Evolutionary conservation across 2,329 filamentous ascomycete genomes (phyloP).

Genomic region (Periglandula ipomoeae): DNA sequence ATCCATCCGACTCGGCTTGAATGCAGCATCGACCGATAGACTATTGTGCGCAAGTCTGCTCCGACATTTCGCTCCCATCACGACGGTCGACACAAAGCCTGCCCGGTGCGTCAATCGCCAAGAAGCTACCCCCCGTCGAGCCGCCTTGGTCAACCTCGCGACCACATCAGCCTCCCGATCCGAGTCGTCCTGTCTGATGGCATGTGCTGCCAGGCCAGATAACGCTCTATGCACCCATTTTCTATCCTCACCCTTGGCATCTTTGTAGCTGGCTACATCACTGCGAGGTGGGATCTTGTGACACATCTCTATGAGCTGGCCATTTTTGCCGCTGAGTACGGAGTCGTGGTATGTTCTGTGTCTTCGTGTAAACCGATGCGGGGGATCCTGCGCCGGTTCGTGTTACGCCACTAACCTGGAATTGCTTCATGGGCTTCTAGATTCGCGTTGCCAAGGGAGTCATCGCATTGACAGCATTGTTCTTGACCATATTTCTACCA

Average conservation of each 20-base stretch:
- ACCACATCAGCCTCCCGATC: constrained; percentile 2
- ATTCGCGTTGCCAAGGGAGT: constrained; percentile 81
- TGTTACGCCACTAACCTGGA: neutral
- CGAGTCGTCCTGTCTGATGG: constrained; percentile 17
- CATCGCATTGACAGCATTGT: constrained; percentile 70
- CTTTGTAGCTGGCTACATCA: constrained; percentile 99
- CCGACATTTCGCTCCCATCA: neutral
- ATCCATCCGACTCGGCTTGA: neutral
- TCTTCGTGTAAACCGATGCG: neutral
- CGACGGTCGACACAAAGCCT: neutral
- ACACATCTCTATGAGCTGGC: constrained; percentile 94
- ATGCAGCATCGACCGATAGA: neutral
- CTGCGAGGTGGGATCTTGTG: constrained; percentile 96
- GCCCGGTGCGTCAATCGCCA: neutral
- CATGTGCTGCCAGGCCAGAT: constrained; percentile 33
- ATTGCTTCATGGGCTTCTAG: constrained; percentile 32
- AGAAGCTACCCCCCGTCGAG: neutral
- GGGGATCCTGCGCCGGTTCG: neutral
- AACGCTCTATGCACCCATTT: constrained; percentile 88
- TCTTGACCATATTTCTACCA: constrained; percentile 75
- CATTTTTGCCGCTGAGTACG: constrained; percentile 97
- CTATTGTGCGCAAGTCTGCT: neutral
- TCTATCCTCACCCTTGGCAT: constrained; percentile 92
- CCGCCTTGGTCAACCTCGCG: constrained; percentile 1
- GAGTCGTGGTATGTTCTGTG: constrained; percentile 63